Evolutionary conservation across 2,329 filamentous ascomycete species (phyloP), one percentile per base, ranked within the genome.

Genomic region (Colletotrichum costaricense): DNA sequence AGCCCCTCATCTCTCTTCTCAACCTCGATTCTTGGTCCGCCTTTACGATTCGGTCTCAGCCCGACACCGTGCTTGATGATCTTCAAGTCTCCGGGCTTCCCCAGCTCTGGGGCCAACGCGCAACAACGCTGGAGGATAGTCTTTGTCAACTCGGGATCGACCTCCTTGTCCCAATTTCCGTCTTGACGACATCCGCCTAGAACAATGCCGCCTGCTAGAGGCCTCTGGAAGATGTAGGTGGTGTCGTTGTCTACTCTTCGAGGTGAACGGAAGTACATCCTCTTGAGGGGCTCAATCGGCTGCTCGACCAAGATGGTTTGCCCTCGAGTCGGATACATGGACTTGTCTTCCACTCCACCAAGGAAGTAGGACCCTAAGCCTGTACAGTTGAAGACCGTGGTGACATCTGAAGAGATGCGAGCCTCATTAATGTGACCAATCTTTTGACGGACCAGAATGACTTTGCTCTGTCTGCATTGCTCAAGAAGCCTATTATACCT

Each of bases 271-370:
- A 86, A 81, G 66, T 69, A 73, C 70, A 86, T 86, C 70, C 80
- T 78, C 26, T 76, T 69, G 16, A 86, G 78, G 5, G 82, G 82
- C 1, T 67, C 73, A 14, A 80, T 79, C 0, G 84, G 84, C n/a
- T 83, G 81, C 22, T 84, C 82, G 7, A 82, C 79, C 0, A 82
- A 75, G 16, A 82, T 66, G 4, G 79, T 78, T 83, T 98, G 96
- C 5, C 95, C 96, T 3, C 96, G 90, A 1, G 90, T 92, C 0
- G 96, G 95, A 67, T 91, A 88, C 76, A 98, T 88, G 5, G 88
- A 89, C 72, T 84, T 81, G 79, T 98, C 96, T 82, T 90, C 86
- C 0, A 98, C 95, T 49, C 96, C 96, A 9, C 94, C 95, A 1
- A 98, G 90, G 69, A 88, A 92, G 56, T 88, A 88, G 0, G 95